These are phyloP conservation scores for Trichoderma asperelloides DNA, from an alignment of 495 filamentous ascomycete species.

Conservation along the genomic window DNA sequence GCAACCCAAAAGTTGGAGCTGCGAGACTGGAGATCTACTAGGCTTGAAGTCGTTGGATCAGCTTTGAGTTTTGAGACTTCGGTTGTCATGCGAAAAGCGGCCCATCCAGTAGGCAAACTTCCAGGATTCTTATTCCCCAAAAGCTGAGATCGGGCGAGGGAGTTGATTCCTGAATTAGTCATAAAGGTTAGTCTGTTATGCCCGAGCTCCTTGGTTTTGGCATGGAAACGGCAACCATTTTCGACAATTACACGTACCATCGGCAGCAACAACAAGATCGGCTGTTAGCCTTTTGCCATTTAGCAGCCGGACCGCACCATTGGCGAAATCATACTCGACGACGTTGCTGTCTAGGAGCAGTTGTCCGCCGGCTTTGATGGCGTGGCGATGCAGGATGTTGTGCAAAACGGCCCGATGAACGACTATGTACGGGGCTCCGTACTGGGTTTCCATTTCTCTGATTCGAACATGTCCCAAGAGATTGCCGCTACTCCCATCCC, in stretches of 20 bases:
- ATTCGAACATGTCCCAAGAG: background rate
- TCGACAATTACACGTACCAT: background rate
- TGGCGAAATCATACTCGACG: background rate
- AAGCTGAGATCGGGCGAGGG: background rate
- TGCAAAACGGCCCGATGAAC: conserved; percentile 4
- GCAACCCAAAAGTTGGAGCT: background rate
- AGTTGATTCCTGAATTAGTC: background rate
- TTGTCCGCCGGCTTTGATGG: background rate
- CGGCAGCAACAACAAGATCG: background rate
- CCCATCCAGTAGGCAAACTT: background rate
- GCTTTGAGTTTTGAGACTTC: background rate
- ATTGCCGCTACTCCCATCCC: background rate
- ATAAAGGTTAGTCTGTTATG: background rate
- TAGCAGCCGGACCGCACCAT: background rate
- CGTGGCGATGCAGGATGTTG: background rate
- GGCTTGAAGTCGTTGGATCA: background rate
- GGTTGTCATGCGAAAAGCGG: conserved; percentile 1
- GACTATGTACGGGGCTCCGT: background rate
- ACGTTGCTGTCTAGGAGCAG: background rate
- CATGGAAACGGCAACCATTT: background rate
- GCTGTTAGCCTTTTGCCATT: background rate
- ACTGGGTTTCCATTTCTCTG: background rate
- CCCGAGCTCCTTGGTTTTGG: background rate
- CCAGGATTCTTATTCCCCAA: background rate
- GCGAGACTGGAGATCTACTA: background rate